Conservation (phyloP, 805 yeast species). For the Candida xiaguanensis region DNA sequence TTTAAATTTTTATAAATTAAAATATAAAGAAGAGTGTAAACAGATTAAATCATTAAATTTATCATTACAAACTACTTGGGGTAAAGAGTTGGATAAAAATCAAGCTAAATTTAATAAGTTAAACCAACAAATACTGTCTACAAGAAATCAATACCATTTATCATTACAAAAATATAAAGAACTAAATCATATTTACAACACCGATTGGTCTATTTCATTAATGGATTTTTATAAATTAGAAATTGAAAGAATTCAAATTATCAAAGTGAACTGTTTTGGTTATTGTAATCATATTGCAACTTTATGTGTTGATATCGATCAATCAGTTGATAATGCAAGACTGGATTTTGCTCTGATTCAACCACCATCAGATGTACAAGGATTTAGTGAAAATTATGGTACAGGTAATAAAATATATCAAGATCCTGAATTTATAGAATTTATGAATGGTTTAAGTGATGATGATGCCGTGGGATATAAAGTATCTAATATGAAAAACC, state of each 20-base stretch:
- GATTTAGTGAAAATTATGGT: slow-evolving; percentile 50
- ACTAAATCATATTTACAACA: slow-evolving; percentile 58
- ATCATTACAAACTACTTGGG: slow-evolving; percentile 65
- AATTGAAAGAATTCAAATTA: slow-evolving; percentile 64
- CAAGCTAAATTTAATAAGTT: slow-evolving; percentile 53
- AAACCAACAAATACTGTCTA: slow-evolving; percentile 35
- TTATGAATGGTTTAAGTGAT: slow-evolving; percentile 34
- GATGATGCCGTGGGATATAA: slow-evolving; percentile 18
- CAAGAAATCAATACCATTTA: slow-evolving; percentile 55
- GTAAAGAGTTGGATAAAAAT: slow-evolving; percentile 63
- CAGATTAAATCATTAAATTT: slow-evolving; percentile 58
- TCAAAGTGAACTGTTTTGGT: slow-evolving; percentile 73
- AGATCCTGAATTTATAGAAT: slow-evolving; percentile 66
- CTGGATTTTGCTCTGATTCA: slow-evolving; percentile 65
- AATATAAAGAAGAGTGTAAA: slow-evolving; percentile 56
- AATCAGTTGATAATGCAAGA: slow-evolving; percentile 69
- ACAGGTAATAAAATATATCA: slow-evolving; percentile 62
- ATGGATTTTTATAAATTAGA: slow-evolving; percentile 65
- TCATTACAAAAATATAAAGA: slow-evolving; percentile 52
- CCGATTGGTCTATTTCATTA: slow-evolving; percentile 68
- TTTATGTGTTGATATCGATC: slow-evolving; percentile 75
- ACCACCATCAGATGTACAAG: slow-evolving; percentile 53
- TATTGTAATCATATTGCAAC: slow-evolving; percentile 72
- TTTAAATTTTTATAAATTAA: slow-evolving; percentile 37
- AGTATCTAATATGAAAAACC: slow-evolving; percentile 28